phyloP scores from a whole-genome alignment of 768 basidiomycete species.

The Auriculariales sp. region DNA sequence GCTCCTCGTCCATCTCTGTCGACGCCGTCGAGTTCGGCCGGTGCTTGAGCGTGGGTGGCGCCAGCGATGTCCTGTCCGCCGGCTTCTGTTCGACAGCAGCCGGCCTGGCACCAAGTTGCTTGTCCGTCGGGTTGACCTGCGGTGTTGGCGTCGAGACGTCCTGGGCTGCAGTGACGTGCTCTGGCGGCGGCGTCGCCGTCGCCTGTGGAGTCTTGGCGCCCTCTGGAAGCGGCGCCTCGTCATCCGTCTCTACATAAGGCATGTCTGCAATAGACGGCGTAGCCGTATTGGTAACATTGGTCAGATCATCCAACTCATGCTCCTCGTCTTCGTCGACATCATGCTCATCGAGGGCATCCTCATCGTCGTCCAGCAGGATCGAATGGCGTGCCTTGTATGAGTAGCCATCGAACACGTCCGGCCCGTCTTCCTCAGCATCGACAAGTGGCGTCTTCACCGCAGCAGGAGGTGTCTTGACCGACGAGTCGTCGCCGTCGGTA shows the following conservation, averaged over 20 bases:
- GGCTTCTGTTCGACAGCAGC: constrained; percentile 19
- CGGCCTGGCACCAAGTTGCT: constrained; percentile 3
- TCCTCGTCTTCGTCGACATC: constrained; percentile 22
- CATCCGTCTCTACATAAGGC: constrained; percentile 1
- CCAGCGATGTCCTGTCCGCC: constrained; percentile 26
- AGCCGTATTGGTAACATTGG: constrained; percentile 1
- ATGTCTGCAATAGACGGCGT: not conserved
- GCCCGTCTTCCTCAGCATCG: constrained; percentile 30
- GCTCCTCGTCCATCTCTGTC: not conserved
- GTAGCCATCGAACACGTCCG: constrained; percentile 88
- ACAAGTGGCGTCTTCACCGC: constrained; percentile 68
- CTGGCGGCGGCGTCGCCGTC: not conserved
- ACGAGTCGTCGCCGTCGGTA: constrained; percentile 48
- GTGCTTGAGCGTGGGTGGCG: constrained; percentile 16
- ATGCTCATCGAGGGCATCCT: constrained; percentile 40
- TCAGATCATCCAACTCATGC: constrained; percentile 7
- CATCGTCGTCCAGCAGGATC: constrained; percentile 59
- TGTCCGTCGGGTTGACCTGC: not conserved
- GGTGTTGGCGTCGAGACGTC: not conserved
- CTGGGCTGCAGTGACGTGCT: not conserved
- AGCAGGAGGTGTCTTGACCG: constrained; percentile 59
- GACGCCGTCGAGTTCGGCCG: constrained; percentile 13
- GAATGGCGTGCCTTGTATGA: constrained; percentile 83
- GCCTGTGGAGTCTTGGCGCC: constrained; percentile 3
- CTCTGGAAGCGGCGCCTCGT: too few relatives aligned